These are phyloP conservation scores for Neurospora cerealis DNA, from an alignment of 495 filamentous ascomycete species.

Conservation along the genomic window DNA sequence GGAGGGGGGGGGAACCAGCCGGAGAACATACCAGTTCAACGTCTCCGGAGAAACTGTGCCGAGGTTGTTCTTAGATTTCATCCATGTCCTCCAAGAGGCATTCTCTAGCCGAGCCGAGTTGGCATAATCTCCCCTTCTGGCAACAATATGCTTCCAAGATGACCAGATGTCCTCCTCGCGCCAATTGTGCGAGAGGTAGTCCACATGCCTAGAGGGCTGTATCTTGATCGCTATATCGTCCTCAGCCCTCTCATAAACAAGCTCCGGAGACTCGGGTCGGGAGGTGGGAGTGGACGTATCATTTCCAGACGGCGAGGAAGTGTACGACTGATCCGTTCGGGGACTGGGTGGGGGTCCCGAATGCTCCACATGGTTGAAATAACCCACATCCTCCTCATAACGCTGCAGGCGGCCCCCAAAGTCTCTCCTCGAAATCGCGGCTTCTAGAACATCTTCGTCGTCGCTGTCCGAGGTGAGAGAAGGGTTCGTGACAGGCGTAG, in stretches of 20 bases:
- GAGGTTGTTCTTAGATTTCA: slow-evolving; percentile 75
- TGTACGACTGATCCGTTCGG: slow-evolving; percentile 31
- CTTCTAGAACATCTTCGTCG: slow-evolving; percentile 29
- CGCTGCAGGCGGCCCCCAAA: slow-evolving; percentile 41
- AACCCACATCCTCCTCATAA: slow-evolving; percentile 44
- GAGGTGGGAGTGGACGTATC: slow-evolving; percentile 35
- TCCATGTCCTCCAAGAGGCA: slow-evolving; percentile 97
- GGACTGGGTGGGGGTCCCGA: slow-evolving; percentile 41
- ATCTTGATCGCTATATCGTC: slow-evolving; percentile 73
- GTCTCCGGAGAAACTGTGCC: slow-evolving; percentile 81
- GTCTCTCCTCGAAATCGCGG: slow-evolving; percentile 37
- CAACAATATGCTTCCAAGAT: slow-evolving; percentile 88
- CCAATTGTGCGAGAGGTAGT: slow-evolving; percentile 95
- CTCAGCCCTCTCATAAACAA: slow-evolving; percentile 44
- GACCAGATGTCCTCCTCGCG: slow-evolving; percentile 96
- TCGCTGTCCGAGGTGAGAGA: slow-evolving; percentile 48
- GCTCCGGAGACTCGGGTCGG: slow-evolving; percentile 34
- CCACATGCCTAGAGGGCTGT: slow-evolving; percentile 83
- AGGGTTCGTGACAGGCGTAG: slow-evolving; percentile 54
- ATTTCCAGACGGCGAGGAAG: slow-evolving; percentile 33
- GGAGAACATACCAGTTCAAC: slow-evolving; percentile 66
- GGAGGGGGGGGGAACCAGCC: neutral
- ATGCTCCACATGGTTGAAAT: slow-evolving; percentile 35
- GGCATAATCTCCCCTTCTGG: slow-evolving; percentile 63
- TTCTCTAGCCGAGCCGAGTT: slow-evolving; percentile 84